A percentile compares a stretch with the other conserved stretches of the same genome.
These are phyloP conservation scores for Albophoma yamanashiensis DNA, from an alignment of 2,329 filamentous ascomycete species.

Conservation along the genomic window DNA sequence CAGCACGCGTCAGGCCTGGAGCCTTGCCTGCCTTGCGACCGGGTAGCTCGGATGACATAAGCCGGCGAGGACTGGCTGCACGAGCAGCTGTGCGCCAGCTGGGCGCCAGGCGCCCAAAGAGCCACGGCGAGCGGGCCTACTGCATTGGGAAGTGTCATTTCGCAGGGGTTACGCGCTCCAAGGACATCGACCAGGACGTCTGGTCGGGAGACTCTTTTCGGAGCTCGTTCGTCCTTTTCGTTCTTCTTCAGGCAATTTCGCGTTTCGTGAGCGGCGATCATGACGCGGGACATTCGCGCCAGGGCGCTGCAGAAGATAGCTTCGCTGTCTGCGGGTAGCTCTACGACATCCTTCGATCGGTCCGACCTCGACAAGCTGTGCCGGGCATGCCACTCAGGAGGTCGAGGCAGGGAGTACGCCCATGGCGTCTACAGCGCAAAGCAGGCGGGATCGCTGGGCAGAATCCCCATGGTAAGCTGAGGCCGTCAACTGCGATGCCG, in stretches of 20 bases:
- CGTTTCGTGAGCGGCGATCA: constrained; percentile 14
- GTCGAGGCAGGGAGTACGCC: constrained; percentile 28
- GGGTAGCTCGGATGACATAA: constrained; percentile 32
- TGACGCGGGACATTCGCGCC: constrained; percentile 48
- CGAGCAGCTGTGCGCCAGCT: too few relatives aligned
- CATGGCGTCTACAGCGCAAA: constrained; percentile 36
- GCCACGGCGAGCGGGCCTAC: background rate
- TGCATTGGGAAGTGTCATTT: background rate
- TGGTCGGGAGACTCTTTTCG: background rate
- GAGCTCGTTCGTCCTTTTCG: background rate
- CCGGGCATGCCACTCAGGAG: constrained; percentile 41
- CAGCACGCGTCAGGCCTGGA: constrained; percentile 36
- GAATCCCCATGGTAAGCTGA: constrained; percentile 48
- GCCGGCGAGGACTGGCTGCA: constrained; percentile 1
- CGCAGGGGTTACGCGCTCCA: background rate
- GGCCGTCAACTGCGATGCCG: background rate
- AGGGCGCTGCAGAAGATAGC: constrained; percentile 57
- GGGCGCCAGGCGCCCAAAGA: too few relatives aligned
- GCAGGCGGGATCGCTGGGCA: constrained; percentile 31
- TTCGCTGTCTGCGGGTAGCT: constrained; percentile 45
- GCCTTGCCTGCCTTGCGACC: constrained; percentile 29
- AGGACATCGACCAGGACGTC: background rate
- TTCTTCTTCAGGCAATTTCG: background rate
- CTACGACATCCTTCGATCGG: constrained; percentile 44
- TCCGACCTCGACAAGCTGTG: constrained; percentile 54